These are phyloP conservation scores for Rickenella mellea DNA, from an alignment of 768 basidiomycete species.

Conservation along the genomic window DNA sequence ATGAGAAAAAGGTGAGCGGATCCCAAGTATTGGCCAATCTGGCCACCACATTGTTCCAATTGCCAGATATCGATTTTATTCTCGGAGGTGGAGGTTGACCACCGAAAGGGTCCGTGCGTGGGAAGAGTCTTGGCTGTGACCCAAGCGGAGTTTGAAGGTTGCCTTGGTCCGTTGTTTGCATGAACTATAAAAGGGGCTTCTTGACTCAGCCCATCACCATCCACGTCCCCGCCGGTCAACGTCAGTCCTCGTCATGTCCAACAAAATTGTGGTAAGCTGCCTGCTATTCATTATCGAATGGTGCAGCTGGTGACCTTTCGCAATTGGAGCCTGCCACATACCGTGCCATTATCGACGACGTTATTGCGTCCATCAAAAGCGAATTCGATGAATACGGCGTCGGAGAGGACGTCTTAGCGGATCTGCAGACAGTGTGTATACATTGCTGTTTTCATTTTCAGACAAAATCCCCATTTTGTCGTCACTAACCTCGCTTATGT, in stretches of 20 bases:
- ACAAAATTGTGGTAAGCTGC: conserved; percentile 97
- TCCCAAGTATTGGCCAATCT: background rate
- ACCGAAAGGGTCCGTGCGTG: conserved; percentile 34
- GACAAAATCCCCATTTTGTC: background rate
- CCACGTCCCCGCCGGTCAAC: conserved; percentile 21
- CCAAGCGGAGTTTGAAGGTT: conserved; percentile 34
- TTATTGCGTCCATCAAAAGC: conserved; percentile 74
- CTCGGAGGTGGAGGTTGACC: background rate
- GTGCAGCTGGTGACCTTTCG: conserved; percentile 40
- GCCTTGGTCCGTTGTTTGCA: conserved; percentile 26
- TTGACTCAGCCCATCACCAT: conserved; percentile 22
- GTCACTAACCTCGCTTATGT: conserved; percentile 7
- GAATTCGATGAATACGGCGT: conserved; percentile 98
- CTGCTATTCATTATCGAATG: conserved; percentile 49
- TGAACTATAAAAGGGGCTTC: conserved; percentile 30
- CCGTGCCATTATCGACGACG: conserved; percentile 93
- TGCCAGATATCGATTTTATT: background rate
- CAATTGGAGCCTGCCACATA: conserved; percentile 79
- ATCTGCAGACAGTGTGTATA: conserved; percentile 75
- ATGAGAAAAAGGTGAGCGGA: conserved; percentile 6
- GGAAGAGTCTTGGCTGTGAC: conserved; percentile 18
- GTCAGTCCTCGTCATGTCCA: conserved; percentile 59
- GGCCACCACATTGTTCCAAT: background rate
- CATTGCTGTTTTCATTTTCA: conserved; percentile 10
- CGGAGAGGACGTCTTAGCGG: conserved; percentile 79